Conservation (phyloP, 768 basidiomycete species). For the Chalciporus sphaerocephalus region DNA sequence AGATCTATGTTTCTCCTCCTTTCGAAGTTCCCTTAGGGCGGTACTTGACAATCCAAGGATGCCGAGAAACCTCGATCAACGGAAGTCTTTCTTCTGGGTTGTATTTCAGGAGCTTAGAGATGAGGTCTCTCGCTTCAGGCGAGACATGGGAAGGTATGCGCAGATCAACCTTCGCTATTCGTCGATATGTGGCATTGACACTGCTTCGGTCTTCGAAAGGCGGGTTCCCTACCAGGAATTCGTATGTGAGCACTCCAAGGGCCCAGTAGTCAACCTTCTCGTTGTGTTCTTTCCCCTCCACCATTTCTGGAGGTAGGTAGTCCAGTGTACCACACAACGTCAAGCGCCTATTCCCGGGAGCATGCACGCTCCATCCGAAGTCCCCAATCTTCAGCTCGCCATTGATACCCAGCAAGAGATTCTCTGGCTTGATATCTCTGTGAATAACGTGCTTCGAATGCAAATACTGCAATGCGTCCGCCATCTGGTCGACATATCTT, state of each 20-base stretch:
- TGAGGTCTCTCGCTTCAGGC: constrained; percentile 44
- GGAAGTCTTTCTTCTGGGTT: constrained; percentile 75
- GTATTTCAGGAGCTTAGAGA: constrained; percentile 77
- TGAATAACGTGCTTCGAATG: constrained; percentile 98
- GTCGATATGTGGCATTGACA: constrained; percentile 80
- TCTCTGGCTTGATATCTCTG: constrained; percentile 98
- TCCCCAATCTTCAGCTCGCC: constrained; percentile 98
- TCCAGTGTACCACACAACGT: constrained; percentile 96
- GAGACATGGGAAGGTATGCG: constrained; percentile 39
- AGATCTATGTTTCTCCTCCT: constrained; percentile 22
- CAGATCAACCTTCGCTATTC: constrained; percentile 86
- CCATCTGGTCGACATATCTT: constrained; percentile 96
- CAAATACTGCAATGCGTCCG: constrained; percentile 88
- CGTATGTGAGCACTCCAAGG: constrained; percentile 92
- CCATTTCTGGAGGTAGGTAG: constrained; percentile 98
- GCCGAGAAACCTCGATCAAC: constrained; percentile 66
- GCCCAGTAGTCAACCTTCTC: constrained; percentile 97
- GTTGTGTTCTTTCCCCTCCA: constrained; percentile 84
- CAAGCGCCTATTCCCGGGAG: constrained; percentile 81
- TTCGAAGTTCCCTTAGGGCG: constrained; percentile 45
- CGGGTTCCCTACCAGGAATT: constrained; percentile 82
- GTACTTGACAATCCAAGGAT: constrained; percentile 83
- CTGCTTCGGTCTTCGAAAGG: constrained; percentile 85
- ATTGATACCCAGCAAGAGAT: constrained; percentile 87
- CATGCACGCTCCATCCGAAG: constrained; percentile 98